Percentiles rank a stretch among this genome's conserved stretches.
phyloP scores from a whole-genome alignment of 164 flowering plant genomes.

The Cinnamomum micranthum region DNA sequence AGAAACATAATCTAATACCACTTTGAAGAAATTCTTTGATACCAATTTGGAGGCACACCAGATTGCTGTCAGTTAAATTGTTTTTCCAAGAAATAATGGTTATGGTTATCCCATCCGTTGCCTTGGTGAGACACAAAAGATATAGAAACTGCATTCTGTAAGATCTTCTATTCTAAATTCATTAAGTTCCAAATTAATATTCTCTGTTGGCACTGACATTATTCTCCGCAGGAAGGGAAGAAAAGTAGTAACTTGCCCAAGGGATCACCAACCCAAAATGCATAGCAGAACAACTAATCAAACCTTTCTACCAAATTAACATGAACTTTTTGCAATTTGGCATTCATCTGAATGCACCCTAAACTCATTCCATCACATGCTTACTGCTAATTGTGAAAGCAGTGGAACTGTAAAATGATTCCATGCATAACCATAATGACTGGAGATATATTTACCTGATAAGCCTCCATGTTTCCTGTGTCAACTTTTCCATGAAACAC shows the following conservation, averaged over 20 bases:
- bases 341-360: too few relatives aligned
- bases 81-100: not conserved
- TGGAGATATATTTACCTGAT: constrained; percentile 31
- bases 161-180: not conserved
- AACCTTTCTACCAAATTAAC: not conserved
- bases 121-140: not conserved
- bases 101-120: not conserved
- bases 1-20: not conserved
- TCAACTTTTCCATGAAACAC: constrained; percentile 47
- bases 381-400: too few relatives aligned
- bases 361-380: too few relatives aligned
- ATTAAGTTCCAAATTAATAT: not conserved
- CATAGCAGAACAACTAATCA: not conserved
- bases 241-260: not conserved
- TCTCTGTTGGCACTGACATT: not conserved
- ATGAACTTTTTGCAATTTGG: too few relatives aligned
- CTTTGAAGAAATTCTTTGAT: too few relatives aligned
- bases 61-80: not conserved
- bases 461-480: constrained; percentile 36
- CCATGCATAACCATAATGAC: too few relatives aligned
- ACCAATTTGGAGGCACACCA: not conserved
- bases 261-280: not conserved
- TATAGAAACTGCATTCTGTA: not conserved
- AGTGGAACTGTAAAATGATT: too few relatives aligned
- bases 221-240: not conserved